Percentiles rank a stretch among this genome's conserved stretches.
Evolutionary conservation across 345 rosid genomes (phyloP).

Genomic region (Lepidium africanum): DNA sequence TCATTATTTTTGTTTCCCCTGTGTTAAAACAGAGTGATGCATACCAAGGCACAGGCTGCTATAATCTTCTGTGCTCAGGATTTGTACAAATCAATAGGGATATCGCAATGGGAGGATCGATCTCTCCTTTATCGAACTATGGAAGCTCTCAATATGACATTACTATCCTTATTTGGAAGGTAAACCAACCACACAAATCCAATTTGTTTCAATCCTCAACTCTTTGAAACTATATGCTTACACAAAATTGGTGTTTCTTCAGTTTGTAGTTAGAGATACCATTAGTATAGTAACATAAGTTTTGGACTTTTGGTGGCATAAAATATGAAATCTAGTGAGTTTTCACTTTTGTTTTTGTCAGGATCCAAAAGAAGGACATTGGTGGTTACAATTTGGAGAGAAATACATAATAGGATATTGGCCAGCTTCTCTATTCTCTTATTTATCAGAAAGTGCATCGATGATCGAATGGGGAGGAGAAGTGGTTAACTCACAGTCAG

Average conservation of each 20-base stretch:
- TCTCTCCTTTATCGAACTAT: slow-evolving; percentile 50
- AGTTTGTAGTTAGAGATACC: background rate
- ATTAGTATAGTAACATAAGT: background rate
- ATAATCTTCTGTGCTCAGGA: slow-evolving; percentile 65
- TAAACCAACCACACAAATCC: slow-evolving; percentile 11
- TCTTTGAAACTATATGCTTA: background rate
- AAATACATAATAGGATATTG: slow-evolving; percentile 57
- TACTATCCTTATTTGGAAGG: slow-evolving; percentile 73
- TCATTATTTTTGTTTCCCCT: background rate
- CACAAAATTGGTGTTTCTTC: no score
- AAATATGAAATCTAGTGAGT: background rate
- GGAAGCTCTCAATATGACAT: slow-evolving; percentile 60
- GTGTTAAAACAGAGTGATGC: slow-evolving; percentile 54
- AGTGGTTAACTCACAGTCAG: slow-evolving; percentile 54
- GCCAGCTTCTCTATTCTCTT: slow-evolving; percentile 62
- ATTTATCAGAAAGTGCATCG: slow-evolving; percentile 59
- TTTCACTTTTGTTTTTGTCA: background rate
- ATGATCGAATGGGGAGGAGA: slow-evolving; percentile 84
- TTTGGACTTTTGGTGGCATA: no score
- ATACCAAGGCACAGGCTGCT: slow-evolving; percentile 79
- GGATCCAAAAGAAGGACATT: slow-evolving; percentile 74
- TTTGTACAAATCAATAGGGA: slow-evolving; percentile 65
- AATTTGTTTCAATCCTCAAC: background rate
- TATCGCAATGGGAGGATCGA: slow-evolving; percentile 74
- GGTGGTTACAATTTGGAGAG: slow-evolving; percentile 76